Evolutionary conservation across 345 rosid species (phyloP).

Genomic region (Carallia pectinifolia): DNA sequence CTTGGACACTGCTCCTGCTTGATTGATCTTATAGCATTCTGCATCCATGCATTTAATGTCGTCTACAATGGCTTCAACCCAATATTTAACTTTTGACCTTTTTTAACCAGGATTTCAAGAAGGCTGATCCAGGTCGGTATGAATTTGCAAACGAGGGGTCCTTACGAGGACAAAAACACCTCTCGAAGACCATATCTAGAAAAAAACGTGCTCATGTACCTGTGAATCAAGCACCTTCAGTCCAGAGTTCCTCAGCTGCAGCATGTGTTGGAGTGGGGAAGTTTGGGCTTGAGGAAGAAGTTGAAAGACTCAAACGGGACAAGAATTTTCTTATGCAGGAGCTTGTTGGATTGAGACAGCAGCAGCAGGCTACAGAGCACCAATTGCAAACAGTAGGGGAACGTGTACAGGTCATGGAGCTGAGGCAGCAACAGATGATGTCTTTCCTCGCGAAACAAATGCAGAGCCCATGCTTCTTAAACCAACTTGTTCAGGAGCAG

Average conservation of each 20-base stretch:
- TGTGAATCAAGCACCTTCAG: slow-evolving; percentile 58
- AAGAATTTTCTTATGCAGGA: slow-evolving; percentile 98
- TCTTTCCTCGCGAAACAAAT: slow-evolving; percentile 93
- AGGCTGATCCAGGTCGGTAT: slow-evolving; percentile 91
- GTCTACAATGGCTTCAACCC: not conserved
- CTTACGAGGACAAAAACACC: slow-evolving; percentile 81
- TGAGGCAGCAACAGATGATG: slow-evolving; percentile 96
- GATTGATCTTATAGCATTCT: not conserved
- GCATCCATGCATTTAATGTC: not conserved
- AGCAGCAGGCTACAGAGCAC: slow-evolving; percentile 84
- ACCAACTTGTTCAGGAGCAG: slow-evolving; percentile 92
- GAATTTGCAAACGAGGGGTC: slow-evolving; percentile 95
- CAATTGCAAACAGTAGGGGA: slow-evolving; percentile 82
- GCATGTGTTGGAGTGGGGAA: slow-evolving; percentile 95
- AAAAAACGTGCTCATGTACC: slow-evolving; percentile 71
- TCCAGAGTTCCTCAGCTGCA: slow-evolving; percentile 59
- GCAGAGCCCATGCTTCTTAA: slow-evolving; percentile 88
- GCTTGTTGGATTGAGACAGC: slow-evolving; percentile 84
- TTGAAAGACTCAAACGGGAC: slow-evolving; percentile 92
- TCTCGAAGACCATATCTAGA: slow-evolving; percentile 64
- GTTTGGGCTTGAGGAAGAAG: slow-evolving; percentile 93
- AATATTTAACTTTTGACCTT: not conserved
- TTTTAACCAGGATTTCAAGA: slow-evolving; percentile 76
- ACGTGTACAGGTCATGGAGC: slow-evolving; percentile 95
- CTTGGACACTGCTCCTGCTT: not conserved